phyloP scores from a whole-genome alignment of 2,329 filamentous ascomycete genomes.

The Berkeleyomyces rouxiae region DNA sequence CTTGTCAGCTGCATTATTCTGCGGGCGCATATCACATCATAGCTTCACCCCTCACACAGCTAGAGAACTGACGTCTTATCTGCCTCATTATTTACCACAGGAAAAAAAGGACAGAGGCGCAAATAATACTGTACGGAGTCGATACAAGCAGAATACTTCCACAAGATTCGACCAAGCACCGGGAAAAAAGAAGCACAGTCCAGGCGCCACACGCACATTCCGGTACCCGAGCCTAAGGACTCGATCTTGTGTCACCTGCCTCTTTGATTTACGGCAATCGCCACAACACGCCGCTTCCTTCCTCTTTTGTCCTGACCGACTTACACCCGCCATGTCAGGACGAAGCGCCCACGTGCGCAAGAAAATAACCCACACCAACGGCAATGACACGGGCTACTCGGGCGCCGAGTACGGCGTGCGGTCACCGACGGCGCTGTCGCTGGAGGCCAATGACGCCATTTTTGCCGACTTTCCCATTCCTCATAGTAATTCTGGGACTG shows the following conservation, averaged over 20 bases:
- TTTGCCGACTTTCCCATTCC: conserved; percentile 24
- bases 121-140: too few relatives aligned
- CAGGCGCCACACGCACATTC: background rate
- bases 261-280: background rate
- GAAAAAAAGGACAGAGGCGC: too few relatives aligned
- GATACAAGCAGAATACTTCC: too few relatives aligned
- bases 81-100: background rate
- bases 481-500: conserved; percentile 21
- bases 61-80: conserved; percentile 22
- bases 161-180: too few relatives aligned
- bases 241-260: background rate
- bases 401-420: conserved; percentile 18
- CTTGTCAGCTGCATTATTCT: background rate
- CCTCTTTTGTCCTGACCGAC: background rate
- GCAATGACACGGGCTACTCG: conserved; percentile 17
- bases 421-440: conserved; percentile 24
- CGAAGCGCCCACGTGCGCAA: conserved; percentile 42
- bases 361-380: conserved; percentile 34
- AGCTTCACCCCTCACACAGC: conserved; percentile 24
- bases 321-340: conserved; percentile 32
- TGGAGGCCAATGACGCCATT: conserved; percentile 24
- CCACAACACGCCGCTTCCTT: background rate
- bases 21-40: background rate
- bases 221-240: background rate
- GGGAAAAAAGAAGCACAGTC: background rate